These are phyloP conservation scores for Wickerhamiella hasegawae DNA, from an alignment of 805 yeast species.

Conservation along the genomic window DNA sequence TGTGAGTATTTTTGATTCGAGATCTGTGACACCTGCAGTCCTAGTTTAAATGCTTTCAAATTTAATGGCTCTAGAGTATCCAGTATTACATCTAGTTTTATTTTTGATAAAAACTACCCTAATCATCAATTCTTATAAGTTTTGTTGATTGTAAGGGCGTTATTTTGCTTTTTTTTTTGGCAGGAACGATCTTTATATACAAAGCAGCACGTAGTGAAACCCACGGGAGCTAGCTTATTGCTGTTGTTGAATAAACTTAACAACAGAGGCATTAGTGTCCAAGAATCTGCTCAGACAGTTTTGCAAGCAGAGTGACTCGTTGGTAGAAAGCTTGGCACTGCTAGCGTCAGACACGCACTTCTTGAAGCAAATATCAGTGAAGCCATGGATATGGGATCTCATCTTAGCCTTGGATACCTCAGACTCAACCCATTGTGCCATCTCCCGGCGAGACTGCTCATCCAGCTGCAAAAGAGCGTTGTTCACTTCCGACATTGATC, in stretches of 20 bases:
- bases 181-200: too few species aligned
- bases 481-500: constrained; percentile 1
- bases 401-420: constrained; percentile 81
- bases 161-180: too few species aligned
- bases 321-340: constrained; percentile 29
- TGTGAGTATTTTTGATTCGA: too few species aligned
- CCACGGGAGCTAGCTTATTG: too few species aligned
- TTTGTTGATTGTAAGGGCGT: too few species aligned
- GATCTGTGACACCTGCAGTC: too few species aligned
- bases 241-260: constrained; percentile 27
- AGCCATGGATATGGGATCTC: constrained; percentile 58
- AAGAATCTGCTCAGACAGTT: constrained; percentile 76
- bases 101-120: too few species aligned
- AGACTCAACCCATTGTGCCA: constrained; percentile 57
- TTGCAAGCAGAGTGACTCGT: constrained; percentile 57
- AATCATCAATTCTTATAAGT: too few species aligned
- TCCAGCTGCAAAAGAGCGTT: constrained; percentile 26
- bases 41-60: too few species aligned
- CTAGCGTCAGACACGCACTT: constrained; percentile 44
- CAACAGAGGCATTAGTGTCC: constrained; percentile 76
- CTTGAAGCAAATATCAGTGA: constrained; percentile 83
- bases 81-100: too few species aligned
- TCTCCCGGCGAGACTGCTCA: constrained; percentile 56
- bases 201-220: too few species aligned
- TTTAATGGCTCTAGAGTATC: too few species aligned